A percentile compares a stretch with the other conserved stretches of the same genome.
Evolutionary conservation across 2,329 filamentous ascomycete species (phyloP).

Genomic region (Aureobasidium lini): DNA sequence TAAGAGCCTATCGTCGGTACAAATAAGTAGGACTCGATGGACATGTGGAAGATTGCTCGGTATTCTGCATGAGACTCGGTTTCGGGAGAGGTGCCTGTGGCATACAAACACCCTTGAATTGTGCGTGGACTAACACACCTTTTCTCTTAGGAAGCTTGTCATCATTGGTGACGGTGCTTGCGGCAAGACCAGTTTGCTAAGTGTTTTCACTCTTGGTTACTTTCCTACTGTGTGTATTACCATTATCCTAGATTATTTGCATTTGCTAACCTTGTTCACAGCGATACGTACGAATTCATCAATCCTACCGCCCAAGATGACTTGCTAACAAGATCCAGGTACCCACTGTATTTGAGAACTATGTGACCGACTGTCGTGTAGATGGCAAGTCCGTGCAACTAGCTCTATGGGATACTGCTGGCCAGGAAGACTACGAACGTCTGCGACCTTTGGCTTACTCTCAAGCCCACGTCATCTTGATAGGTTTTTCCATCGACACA

Average conservation of each 20-base stretch:
- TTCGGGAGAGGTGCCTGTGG: too few species aligned
- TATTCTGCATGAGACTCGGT: too few species aligned
- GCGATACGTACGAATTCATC: constrained; percentile 16
- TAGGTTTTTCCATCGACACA: constrained; percentile 91
- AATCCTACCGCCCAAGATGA: too few species aligned
- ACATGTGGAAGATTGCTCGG: too few species aligned
- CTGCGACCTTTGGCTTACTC: constrained; percentile 90
- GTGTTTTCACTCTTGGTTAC: constrained; percentile 95
- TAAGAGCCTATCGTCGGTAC: too few species aligned
- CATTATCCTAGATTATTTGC: not conserved
- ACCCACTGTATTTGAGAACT: constrained; percentile 98
- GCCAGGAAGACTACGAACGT: constrained; percentile 97
- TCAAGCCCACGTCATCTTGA: constrained; percentile 93
- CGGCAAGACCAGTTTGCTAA: constrained; percentile 94
- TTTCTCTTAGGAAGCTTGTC: constrained; percentile 70
- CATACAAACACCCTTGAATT: not conserved
- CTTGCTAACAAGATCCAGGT: constrained; percentile 44
- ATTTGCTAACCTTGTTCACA: constrained; percentile 1
- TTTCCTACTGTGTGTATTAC: constrained; percentile 83
- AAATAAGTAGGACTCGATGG: too few species aligned
- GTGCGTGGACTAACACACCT: not conserved
- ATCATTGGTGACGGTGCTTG: constrained; percentile 97
- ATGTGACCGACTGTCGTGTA: constrained; percentile 96
- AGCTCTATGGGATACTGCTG: constrained; percentile 98
- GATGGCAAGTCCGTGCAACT: constrained; percentile 98